Base-by-base conservation (phyloP, 106 monocot species). In the Xerophyta viscosa region DNA sequence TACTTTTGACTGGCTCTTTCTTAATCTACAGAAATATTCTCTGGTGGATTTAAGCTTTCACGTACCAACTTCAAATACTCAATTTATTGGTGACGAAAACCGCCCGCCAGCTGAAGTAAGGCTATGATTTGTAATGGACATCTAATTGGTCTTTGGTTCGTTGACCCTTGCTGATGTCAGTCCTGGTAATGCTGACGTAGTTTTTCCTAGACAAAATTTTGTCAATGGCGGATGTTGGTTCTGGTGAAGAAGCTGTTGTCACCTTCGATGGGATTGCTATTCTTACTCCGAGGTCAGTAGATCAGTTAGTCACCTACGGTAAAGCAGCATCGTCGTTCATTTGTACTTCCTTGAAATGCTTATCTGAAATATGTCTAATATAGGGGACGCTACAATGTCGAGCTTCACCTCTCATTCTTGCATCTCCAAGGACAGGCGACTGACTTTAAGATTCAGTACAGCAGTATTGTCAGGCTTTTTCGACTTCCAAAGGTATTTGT, bases 401-500 rank as follows among this genome's bases (percentile, higher is more conserved):
- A 98, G 50, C 89, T 98, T 75, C 88, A 98, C 49, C 58, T 76
- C 58, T 86, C 84, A 39, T 98, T 98, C 71, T 63, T 98, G 46
- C 81, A 89, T 50, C 88, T 98, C 30, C 96, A 98, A 77, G 96
- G 96, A 58, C 85, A 89, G 66, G 96, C 96, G 36, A 98, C 67
- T 74, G 96, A 98, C 66, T 98, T 98, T 60, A 98, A 98, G 63
- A 98, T 98, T 50, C 96, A 98, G 64, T 98, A 89, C 55, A 82
- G 76, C 66, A 98, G 96, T 70, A 60, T 98, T 67, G 89, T 89
- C 59, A 81, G 96, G 19, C 78, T 98, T 58, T 98, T 98, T 60
- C 66, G 79, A 19, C 66, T 98, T 14, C 89, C 96, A 47, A 98
- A 98, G 96, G 96, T 89, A 62, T 42, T 57, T 33, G 28, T 24